phyloP scores from a whole-genome alignment of 164 flowering plant genomes.

The Vitis riparia region DNA sequence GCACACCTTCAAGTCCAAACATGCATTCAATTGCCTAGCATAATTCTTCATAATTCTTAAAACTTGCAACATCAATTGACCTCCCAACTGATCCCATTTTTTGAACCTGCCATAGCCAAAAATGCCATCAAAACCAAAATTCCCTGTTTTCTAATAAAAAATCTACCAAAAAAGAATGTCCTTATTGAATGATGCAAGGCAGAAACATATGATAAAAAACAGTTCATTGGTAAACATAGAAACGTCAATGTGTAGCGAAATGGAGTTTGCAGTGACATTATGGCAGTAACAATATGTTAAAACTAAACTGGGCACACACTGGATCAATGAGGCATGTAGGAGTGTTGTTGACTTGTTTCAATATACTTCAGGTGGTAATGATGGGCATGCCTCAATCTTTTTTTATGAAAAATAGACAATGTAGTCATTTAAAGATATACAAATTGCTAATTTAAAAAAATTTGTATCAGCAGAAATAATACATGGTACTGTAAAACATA shows the following conservation, averaged over 20 bases:
- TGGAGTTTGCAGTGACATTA: neutral
- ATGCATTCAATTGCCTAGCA: conserved; percentile 78
- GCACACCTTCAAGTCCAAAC: conserved; percentile 90
- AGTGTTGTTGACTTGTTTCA: too few species aligned
- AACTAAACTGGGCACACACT: neutral
- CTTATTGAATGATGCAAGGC: neutral
- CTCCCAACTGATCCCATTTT: conserved; percentile 98
- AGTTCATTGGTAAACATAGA: neutral
- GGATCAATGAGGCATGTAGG: too few species aligned
- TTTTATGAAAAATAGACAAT: too few species aligned
- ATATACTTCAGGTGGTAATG: too few species aligned
- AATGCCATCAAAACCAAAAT: too few species aligned
- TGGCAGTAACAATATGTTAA: neutral
- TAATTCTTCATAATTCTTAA: conserved; percentile 73
- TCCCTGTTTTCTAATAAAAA: neutral
- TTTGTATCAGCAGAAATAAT: too few species aligned
- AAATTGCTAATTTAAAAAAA: too few species aligned
- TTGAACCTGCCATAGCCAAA: conserved; percentile 62
- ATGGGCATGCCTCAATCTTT: too few species aligned
- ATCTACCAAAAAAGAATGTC: neutral
- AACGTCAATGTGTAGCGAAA: neutral
- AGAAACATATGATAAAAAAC: neutral
- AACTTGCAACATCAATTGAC: conserved; percentile 87
- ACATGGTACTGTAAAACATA: too few species aligned
- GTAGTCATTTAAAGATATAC: too few species aligned